phyloP scores from a whole-genome alignment of 257 asterid genomes.

The Penstemon eatonii region DNA sequence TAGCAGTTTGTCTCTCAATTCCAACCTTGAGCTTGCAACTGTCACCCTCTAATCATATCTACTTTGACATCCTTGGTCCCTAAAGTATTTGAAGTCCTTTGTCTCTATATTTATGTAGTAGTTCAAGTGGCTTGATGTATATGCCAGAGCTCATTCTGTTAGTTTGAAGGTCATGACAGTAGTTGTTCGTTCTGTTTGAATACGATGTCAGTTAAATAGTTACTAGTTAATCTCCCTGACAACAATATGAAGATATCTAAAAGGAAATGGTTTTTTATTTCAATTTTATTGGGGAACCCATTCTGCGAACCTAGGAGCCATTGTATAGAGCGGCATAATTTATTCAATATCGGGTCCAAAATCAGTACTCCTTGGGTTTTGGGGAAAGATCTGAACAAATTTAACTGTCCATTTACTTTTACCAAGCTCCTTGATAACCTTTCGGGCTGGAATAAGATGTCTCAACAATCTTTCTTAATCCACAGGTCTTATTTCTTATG shows the following conservation, averaged over 20 bases:
- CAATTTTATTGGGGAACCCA: background rate
- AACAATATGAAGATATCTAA: background rate
- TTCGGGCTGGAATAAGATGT: slow-evolving; percentile 12
- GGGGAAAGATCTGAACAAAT: background rate
- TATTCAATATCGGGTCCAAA: background rate
- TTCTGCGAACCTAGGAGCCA: slow-evolving; percentile 14
- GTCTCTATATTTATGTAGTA: background rate
- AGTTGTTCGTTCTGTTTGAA: background rate
- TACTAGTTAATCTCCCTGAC: slow-evolving; percentile 6
- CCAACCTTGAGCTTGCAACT: slow-evolving; percentile 3
- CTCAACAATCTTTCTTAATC: slow-evolving; percentile 30
- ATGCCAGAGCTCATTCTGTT: slow-evolving; percentile 1
- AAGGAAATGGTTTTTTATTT: background rate
- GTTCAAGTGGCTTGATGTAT: background rate
- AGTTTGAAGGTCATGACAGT: background rate
- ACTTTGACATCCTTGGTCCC: background rate
- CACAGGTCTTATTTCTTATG: slow-evolving; percentile 87
- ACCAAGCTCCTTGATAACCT: background rate
- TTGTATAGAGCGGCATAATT: background rate
- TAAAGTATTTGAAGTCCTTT: background rate
- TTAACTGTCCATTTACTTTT: slow-evolving; percentile 5
- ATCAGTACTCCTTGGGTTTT: background rate
- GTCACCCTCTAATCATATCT: background rate
- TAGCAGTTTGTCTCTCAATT: background rate
- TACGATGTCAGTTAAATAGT: background rate